Percentiles rank a stretch among this genome's conserved stretches.
phyloP scores from a whole-genome alignment of 352 stramenopile species.

The Halophytophthora batemanensis region DNA sequence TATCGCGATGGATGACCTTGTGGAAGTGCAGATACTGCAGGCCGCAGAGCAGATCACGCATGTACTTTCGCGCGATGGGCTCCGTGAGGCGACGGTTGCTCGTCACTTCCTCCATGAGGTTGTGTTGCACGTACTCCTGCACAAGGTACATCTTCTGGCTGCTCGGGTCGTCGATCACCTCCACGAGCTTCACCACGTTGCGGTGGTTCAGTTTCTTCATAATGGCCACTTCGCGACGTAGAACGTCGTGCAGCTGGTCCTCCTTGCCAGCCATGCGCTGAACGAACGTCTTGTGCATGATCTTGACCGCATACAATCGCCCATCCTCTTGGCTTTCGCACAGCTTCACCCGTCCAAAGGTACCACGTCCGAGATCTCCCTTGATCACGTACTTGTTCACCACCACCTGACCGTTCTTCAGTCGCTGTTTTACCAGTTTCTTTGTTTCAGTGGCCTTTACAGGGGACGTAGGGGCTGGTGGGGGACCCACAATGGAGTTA shows the following conservation, averaged over 20 bases:
- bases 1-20: constrained; percentile 92
- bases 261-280: constrained; percentile 86
- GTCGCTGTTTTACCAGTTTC: constrained; percentile 78
- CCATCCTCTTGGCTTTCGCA: constrained; percentile 77
- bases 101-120: constrained; percentile 90
- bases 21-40: constrained; percentile 93
- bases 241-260: constrained; percentile 78
- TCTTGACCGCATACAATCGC: constrained; percentile 87
- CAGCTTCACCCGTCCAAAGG: constrained; percentile 85
- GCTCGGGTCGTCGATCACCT: constrained; percentile 93
- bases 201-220: constrained; percentile 95
- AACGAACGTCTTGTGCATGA: constrained; percentile 90
- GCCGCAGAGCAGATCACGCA: constrained; percentile 86
- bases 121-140: constrained; percentile 93
- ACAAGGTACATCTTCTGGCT: constrained; percentile 95
- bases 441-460: constrained; percentile 70
- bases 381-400: constrained; percentile 95
- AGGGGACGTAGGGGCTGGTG: constrained; percentile 47
- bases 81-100: constrained; percentile 58
- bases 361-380: constrained; percentile 87
- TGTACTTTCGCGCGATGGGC: constrained; percentile 77
- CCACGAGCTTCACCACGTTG: constrained; percentile 92
- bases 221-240: constrained; percentile 92
- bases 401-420: constrained; percentile 84
- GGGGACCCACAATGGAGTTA: constrained; percentile 26